These are phyloP conservation scores for Penicillium bovifimosum DNA, from an alignment of 495 filamentous ascomycete species.

Conservation along the genomic window DNA sequence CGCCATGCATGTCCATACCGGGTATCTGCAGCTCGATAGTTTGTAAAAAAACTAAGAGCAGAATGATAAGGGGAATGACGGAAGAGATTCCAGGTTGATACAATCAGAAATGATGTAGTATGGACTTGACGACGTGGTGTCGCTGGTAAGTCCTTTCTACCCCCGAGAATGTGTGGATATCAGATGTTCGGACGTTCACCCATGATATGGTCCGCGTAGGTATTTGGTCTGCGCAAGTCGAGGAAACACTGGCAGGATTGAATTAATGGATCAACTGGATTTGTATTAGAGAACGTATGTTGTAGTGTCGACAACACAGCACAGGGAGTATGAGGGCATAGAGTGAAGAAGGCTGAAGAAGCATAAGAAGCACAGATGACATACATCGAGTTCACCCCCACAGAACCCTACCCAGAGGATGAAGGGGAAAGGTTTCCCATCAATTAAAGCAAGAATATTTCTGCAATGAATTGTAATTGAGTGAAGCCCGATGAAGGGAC, in stretches of 20 bases:
- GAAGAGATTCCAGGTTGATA: not conserved
- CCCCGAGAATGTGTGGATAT: slow-evolving; percentile 7
- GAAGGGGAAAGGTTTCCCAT: not conserved
- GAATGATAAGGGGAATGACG: not conserved
- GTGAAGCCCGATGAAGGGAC: slow-evolving; percentile 8
- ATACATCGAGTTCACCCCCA: slow-evolving; percentile 10
- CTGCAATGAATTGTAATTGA: slow-evolving; percentile 1
- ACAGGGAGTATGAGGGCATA: slow-evolving; percentile 1
- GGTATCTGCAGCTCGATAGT: slow-evolving; percentile 1
- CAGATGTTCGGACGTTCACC: slow-evolving; percentile 3
- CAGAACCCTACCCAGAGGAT: not conserved
- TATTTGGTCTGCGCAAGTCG: slow-evolving; percentile 1
- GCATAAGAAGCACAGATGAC: slow-evolving; percentile 5
- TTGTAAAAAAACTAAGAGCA: not conserved
- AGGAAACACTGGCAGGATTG: not conserved
- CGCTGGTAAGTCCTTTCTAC: not conserved
- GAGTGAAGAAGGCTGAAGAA: not conserved
- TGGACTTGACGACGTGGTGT: not conserved
- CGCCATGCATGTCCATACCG: slow-evolving; percentile 14
- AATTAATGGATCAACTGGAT: slow-evolving; percentile 2
- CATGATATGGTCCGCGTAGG: slow-evolving; percentile 1
- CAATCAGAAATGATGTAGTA: not conserved
- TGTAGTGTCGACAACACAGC: not conserved
- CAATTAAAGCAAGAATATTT: not conserved
- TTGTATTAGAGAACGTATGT: not conserved